A percentile compares a stretch with the other conserved stretches of the same genome.
These are phyloP conservation scores for Rutstroemia sydowiana DNA, from an alignment of 2,329 filamentous ascomycete genomes.

Conservation along the genomic window DNA sequence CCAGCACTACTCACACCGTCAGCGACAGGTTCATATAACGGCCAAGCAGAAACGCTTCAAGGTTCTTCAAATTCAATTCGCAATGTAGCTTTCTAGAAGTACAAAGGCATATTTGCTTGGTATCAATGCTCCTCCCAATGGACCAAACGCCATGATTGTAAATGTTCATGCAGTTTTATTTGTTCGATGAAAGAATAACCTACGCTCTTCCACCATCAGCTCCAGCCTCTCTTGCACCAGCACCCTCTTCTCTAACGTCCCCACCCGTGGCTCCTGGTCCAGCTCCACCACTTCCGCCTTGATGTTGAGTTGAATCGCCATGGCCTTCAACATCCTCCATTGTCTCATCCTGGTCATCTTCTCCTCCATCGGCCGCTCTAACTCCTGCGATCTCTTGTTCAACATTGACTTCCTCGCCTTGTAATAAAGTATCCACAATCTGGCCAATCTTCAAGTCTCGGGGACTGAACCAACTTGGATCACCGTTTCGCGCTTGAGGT, in stretches of 20 bases:
- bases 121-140: slow-evolving; percentile 15
- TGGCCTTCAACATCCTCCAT: slow-evolving; percentile 71
- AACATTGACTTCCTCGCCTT: slow-evolving; percentile 84
- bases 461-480: slow-evolving; percentile 73
- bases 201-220: slow-evolving; percentile 99
- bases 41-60: slow-evolving; percentile 6
- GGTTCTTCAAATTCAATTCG: slow-evolving; percentile 24
- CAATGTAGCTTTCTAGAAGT: slow-evolving; percentile 28
- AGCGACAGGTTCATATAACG: slow-evolving; percentile 30
- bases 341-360: slow-evolving; percentile 62
- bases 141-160: slow-evolving; percentile 27
- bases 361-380: slow-evolving; percentile 42
- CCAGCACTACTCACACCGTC: slow-evolving; percentile 48
- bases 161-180: slow-evolving; percentile 23
- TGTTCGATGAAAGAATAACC: slow-evolving; percentile 47
- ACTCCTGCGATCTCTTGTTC: slow-evolving; percentile 62
- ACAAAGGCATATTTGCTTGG: slow-evolving; percentile 23
- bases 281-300: slow-evolving; percentile 67
- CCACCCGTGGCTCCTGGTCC: slow-evolving; percentile 83
- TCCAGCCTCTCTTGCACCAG: slow-evolving; percentile 81
- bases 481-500: slow-evolving; percentile 61
- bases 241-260: slow-evolving; percentile 84
- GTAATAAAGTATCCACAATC: slow-evolving; percentile 75
- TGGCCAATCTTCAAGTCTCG: slow-evolving; percentile 82
- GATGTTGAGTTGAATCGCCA: slow-evolving; percentile 50